Percentiles rank a stretch among this genome's conserved stretches.
phyloP scores from a whole-genome alignment of 306 rosid species.

The Glycine latifolia region DNA sequence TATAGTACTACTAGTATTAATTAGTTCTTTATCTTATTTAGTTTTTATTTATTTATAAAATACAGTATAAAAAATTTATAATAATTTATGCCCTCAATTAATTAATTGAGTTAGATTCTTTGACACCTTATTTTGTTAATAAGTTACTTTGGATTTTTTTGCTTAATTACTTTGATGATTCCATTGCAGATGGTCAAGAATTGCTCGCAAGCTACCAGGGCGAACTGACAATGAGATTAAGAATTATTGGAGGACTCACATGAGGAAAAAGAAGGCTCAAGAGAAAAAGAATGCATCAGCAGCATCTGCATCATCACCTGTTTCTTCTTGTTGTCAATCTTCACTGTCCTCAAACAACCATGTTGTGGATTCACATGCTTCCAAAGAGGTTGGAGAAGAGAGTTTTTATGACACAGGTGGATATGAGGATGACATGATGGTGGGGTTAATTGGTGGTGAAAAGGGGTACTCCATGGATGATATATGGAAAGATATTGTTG shows the following conservation, averaged over 20 bases:
- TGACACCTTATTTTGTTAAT: background rate
- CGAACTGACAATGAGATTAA: conserved; percentile 97
- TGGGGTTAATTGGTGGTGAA: conserved; percentile 39
- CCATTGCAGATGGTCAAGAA: conserved; percentile 84
- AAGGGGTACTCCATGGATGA: conserved; percentile 79
- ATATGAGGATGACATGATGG: background rate
- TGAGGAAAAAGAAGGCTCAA: conserved; percentile 83
- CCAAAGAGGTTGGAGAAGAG: conserved; percentile 32
- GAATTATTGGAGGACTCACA: conserved; percentile 93
- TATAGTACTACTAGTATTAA: too few relatives aligned
- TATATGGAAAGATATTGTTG: conserved; percentile 86
- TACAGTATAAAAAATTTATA: too few relatives aligned
- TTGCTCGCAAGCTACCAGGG: conserved; percentile 90
- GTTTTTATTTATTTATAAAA: too few relatives aligned
- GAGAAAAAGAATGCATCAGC: conserved; percentile 60
- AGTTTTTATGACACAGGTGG: conserved; percentile 85
- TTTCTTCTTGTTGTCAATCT: conserved; percentile 56
- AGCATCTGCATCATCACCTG: conserved; percentile 41
- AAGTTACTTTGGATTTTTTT: conserved; percentile 4
- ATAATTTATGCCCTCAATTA: too few relatives aligned
- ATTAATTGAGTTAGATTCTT: too few relatives aligned
- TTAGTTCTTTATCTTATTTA: too few relatives aligned
- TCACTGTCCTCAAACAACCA: conserved; percentile 60
- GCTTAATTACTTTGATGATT: background rate
- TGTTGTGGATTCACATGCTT: conserved; percentile 54